Percentiles rank a stretch among this genome's conserved stretches.
phyloP scores from a whole-genome alignment of 768 basidiomycete species.

The Pleurotus djamor region DNA sequence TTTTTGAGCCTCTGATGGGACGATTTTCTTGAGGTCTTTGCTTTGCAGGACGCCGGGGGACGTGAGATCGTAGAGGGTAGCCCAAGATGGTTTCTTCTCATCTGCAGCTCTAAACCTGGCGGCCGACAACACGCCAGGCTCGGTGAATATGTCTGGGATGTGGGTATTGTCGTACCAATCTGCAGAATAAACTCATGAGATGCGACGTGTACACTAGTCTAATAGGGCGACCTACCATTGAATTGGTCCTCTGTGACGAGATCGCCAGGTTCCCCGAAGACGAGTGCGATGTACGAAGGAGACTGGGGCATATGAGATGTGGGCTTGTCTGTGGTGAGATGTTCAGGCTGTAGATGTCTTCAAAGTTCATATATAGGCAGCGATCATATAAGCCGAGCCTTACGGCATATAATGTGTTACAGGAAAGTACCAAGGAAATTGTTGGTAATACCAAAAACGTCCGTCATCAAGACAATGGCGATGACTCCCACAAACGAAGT shows the following conservation, averaged over 20 bases:
- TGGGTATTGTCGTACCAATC: slow-evolving; percentile 37
- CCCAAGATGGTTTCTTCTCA: slow-evolving; percentile 19
- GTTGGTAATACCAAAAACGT: no score
- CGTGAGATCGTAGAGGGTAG: slow-evolving; percentile 25
- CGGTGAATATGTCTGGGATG: slow-evolving; percentile 24
- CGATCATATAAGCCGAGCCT: no score
- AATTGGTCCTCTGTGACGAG: slow-evolving; percentile 26
- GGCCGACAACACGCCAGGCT: slow-evolving; percentile 26
- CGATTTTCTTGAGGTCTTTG: slow-evolving; percentile 15
- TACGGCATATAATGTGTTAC: no score
- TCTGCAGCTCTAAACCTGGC: slow-evolving; percentile 31
- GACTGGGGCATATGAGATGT: neutral
- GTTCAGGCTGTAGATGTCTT: no score
- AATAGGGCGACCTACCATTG: slow-evolving; percentile 20
- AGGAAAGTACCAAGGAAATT: no score
- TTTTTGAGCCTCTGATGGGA: neutral
- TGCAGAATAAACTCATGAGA: slow-evolving; percentile 5
- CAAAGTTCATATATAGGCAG: no score
- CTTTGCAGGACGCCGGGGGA: slow-evolving; percentile 18
- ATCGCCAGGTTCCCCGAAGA: slow-evolving; percentile 23
- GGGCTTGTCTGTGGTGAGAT: neutral
- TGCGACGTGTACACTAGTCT: neutral
- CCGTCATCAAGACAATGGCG: no score
- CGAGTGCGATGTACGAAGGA: slow-evolving; percentile 11
- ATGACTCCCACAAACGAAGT: no score